Percentiles rank a stretch among this genome's conserved stretches.
phyloP scores from a whole-genome alignment of 768 basidiomycete genomes.

The Harrya chromipes region DNA sequence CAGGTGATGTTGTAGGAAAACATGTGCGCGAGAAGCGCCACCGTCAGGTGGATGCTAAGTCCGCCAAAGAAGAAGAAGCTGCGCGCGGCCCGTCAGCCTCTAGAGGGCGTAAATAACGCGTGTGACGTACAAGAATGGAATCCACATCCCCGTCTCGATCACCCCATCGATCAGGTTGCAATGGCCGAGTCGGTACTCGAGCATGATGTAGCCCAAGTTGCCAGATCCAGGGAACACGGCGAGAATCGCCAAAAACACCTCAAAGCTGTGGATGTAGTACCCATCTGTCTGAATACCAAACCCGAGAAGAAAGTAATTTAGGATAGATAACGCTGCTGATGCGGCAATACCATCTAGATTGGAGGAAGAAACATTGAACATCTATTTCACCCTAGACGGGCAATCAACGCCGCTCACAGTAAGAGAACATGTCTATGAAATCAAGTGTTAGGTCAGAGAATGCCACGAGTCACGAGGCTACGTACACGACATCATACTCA shows the following conservation, averaged over 20 bases:
- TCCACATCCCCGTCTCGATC: conserved; percentile 24
- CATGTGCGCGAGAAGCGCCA: conserved; percentile 55
- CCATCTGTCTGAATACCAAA: conserved; percentile 70
- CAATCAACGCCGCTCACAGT: conserved; percentile 35
- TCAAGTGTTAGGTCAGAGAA: conserved; percentile 3
- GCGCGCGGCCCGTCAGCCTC: too few relatives aligned
- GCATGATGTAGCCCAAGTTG: conserved; percentile 63
- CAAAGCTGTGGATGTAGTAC: conserved; percentile 76
- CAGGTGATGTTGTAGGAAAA: conserved; percentile 60
- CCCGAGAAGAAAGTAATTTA: conserved; percentile 76
- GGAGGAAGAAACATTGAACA: neutral
- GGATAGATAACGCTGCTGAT: conserved; percentile 54
- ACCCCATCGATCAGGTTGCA: conserved; percentile 13
- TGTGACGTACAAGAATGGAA: conserved; percentile 35
- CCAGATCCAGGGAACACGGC: conserved; percentile 74
- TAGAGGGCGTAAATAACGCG: neutral
- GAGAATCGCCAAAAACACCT: conserved; percentile 72
- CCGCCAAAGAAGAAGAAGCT: conserved; percentile 56
- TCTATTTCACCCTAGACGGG: neutral
- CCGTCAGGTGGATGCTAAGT: conserved; percentile 48
- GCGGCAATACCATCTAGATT: conserved; percentile 55
- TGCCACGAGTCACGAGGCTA: conserved; percentile 3
- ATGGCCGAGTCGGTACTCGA: conserved; percentile 69
- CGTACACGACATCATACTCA: conserved; percentile 55
- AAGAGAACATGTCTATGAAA: conserved; percentile 46